Conservation (phyloP, 2,329 filamentous ascomycete species). For the Thermomyces lanuginosus region DNA sequence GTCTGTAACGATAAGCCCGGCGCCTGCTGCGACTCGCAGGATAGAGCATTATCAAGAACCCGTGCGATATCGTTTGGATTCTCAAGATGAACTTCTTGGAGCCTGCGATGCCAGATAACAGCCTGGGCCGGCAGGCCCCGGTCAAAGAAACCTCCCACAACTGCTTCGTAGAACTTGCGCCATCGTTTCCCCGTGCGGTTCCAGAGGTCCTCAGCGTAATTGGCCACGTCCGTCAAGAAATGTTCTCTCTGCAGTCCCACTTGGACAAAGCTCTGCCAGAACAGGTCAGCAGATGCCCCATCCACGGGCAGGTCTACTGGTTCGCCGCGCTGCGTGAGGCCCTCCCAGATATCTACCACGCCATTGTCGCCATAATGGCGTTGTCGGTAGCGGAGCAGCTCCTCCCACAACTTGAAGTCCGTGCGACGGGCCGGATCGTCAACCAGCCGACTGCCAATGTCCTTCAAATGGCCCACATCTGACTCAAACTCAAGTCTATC, state of each 20-base stretch:
- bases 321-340: constrained; percentile 17
- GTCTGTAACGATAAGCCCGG: constrained; percentile 8
- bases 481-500: constrained; percentile 27
- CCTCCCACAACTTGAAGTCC: constrained; percentile 29
- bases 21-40: constrained; percentile 10
- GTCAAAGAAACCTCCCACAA: constrained; percentile 22
- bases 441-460: constrained; percentile 23
- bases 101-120: constrained; percentile 20
- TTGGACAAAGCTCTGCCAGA: constrained; percentile 27
- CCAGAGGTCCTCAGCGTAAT: constrained; percentile 27
- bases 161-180: constrained; percentile 19
- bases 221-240: constrained; percentile 18
- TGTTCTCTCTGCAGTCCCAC: constrained; percentile 18
- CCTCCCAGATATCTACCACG: constrained; percentile 26
- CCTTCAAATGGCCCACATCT: constrained; percentile 20
- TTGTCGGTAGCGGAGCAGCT: constrained; percentile 28
- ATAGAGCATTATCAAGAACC: constrained; percentile 15
- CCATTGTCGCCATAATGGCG: constrained; percentile 28
- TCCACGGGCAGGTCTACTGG: constrained; percentile 19
- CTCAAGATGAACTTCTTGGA: constrained; percentile 19
- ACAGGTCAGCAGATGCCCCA: constrained; percentile 21
- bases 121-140: constrained; percentile 16
- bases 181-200: constrained; percentile 23
- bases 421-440: constrained; percentile 16
- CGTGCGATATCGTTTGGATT: constrained; percentile 14